Conservation (phyloP, 208 protist species). For the Leishmania gerbilli region DNA sequence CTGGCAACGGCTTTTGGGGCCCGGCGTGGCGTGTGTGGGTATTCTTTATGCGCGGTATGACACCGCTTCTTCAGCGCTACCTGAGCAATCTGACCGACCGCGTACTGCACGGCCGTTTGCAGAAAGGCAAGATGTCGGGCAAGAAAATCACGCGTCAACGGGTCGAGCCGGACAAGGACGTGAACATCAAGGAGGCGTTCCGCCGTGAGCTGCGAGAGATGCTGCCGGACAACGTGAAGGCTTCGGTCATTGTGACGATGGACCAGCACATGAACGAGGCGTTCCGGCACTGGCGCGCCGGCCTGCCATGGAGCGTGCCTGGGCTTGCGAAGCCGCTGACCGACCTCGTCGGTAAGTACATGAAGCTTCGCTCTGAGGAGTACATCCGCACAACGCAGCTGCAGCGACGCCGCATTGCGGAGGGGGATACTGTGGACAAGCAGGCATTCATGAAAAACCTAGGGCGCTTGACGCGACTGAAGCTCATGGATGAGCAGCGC, state of each 20-base stretch:
- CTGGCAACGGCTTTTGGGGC: conserved; percentile 99
- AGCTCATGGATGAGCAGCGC: conserved; percentile 99
- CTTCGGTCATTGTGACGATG: conserved; percentile 97
- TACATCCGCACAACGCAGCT: conserved; percentile 99
- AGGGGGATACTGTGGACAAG: conserved; percentile 99
- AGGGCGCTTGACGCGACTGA: conserved; percentile 99
- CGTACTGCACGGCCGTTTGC: conserved; percentile 98
- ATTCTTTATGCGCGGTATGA: conserved; percentile 99
- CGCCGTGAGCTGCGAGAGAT: conserved; percentile 99
- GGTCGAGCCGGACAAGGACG: conserved; percentile 99
- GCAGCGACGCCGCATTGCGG: conserved; percentile 98
- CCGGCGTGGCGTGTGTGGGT: conserved; percentile 99
- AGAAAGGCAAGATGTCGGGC: conserved; percentile 95
- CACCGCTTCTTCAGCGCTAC: conserved; percentile 99
- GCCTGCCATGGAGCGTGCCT: conserved; percentile 99
- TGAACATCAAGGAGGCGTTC: conserved; percentile 99
- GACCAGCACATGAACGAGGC: conserved; percentile 99
- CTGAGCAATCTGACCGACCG: conserved; percentile 99
- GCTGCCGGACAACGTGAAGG: conserved; percentile 99
- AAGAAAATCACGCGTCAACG: conserved; percentile 99
- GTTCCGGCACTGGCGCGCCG: conserved; percentile 99
- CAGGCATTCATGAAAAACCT: conserved; percentile 99
- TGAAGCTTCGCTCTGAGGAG: conserved; percentile 99
- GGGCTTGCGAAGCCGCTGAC: conserved; percentile 98
- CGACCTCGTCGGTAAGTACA: conserved; percentile 99